phyloP scores from a whole-genome alignment of 2,329 filamentous ascomycete species.

The Hirsutella thompsonii region DNA sequence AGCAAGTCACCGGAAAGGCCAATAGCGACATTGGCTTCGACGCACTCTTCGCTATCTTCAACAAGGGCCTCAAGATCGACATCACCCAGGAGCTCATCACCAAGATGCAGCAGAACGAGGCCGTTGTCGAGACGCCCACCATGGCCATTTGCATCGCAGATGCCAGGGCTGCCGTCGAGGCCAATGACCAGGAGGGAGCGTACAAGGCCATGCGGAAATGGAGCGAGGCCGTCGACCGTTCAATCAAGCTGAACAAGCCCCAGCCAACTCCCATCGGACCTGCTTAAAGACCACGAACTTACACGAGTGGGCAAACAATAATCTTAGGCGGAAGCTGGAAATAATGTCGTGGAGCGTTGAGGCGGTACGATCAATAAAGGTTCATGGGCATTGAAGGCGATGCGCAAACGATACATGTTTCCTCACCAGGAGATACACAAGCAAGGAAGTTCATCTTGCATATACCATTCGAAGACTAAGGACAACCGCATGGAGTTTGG shows the following conservation, averaged over 20 bases:
- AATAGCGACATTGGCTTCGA: background rate
- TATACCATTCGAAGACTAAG: too few species aligned
- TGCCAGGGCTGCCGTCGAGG: background rate
- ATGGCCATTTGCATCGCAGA: background rate
- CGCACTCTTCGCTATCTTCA: background rate
- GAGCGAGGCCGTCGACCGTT: background rate
- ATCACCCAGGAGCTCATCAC: background rate
- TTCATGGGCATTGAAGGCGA: too few species aligned
- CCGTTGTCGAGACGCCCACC: background rate
- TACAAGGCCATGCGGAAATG: background rate
- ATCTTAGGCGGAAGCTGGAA: too few species aligned
- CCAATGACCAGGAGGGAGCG: background rate
- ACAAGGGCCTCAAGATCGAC: background rate
- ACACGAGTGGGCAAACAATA: too few species aligned
- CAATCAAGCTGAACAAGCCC: background rate
- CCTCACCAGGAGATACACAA: too few species aligned
- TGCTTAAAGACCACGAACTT: too few species aligned
- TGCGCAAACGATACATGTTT: too few species aligned
- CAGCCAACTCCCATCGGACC: too few species aligned
- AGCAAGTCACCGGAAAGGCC: background rate
- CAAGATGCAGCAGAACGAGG: background rate
- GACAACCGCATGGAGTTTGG: too few species aligned
- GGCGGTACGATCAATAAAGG: too few species aligned
- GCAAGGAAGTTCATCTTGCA: too few species aligned
- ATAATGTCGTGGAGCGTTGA: too few species aligned